Conservation (phyloP, 371 early-diverging fungal species). For the Mucor piriformis region DNA sequence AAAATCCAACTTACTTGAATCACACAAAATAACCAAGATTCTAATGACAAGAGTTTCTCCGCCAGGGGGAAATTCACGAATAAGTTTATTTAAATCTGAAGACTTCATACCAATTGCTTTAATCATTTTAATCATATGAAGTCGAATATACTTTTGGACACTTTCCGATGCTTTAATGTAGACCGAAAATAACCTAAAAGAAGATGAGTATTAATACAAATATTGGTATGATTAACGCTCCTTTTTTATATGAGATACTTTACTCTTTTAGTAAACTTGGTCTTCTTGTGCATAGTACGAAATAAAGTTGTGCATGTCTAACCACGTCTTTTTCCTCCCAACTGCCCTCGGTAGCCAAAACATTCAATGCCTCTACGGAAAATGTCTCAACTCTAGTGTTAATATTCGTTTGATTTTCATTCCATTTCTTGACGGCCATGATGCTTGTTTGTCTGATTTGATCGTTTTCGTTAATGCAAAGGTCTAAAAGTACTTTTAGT, state of each 20-base stretch:
- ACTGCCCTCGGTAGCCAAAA: constrained; percentile 23
- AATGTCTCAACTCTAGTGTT: constrained; percentile 52
- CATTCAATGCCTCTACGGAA: constrained; percentile 48
- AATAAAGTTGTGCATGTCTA: constrained; percentile 47
- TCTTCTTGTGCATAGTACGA: constrained; percentile 44
- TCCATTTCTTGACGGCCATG: constrained; percentile 65
- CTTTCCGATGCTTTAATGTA: constrained; percentile 51
- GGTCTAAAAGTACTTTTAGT: constrained; percentile 39
- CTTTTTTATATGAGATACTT: constrained; percentile 4
- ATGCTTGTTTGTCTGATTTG: constrained; percentile 59
- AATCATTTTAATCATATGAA: constrained; percentile 73
- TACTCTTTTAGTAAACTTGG: constrained; percentile 45
- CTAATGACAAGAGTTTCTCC: constrained; percentile 74
- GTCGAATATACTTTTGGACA: constrained; percentile 66
- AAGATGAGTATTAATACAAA: neutral
- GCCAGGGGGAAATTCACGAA: constrained; percentile 74
- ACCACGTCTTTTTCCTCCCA: constrained; percentile 32
- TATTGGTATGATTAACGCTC: neutral
- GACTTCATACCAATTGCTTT: constrained; percentile 72
- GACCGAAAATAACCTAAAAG: constrained; percentile 56
- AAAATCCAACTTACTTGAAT: constrained; percentile 53
- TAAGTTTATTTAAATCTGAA: constrained; percentile 58
- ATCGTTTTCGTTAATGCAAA: constrained; percentile 39
- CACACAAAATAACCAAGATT: constrained; percentile 74
- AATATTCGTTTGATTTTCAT: constrained; percentile 55